Conservation (phyloP, 2,329 filamentous ascomycete genomes). For the Paracorniculantispora psalliotae region DNA sequence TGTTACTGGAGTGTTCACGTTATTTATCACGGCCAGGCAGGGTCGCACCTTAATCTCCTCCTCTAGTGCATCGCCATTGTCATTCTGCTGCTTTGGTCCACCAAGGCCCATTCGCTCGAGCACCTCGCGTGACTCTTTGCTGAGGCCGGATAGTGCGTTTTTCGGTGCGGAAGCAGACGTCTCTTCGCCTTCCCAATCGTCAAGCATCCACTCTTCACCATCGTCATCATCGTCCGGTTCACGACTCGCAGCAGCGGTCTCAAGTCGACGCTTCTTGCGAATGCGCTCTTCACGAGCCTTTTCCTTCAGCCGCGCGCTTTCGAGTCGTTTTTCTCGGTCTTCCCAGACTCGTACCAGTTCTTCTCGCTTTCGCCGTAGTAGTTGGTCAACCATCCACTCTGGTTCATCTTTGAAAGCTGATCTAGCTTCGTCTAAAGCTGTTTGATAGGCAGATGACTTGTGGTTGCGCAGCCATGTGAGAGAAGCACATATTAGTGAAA, state of each 20-base stretch:
- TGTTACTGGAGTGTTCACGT: constrained; percentile 22
- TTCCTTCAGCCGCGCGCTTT: constrained; percentile 59
- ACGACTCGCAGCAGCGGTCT: constrained; percentile 25
- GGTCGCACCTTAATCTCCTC: constrained; percentile 62
- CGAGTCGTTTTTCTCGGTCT: constrained; percentile 69
- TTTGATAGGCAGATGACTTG: constrained; percentile 58
- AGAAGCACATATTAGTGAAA: constrained; percentile 84
- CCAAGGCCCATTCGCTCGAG: constrained; percentile 61
- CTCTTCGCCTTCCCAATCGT: constrained; percentile 56
- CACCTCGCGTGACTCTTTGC: constrained; percentile 68
- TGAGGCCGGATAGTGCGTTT: constrained; percentile 52
- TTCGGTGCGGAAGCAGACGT: constrained; percentile 24
- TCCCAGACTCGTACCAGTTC: constrained; percentile 62
- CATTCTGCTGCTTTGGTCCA: constrained; percentile 27
- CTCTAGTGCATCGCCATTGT: constrained; percentile 43
- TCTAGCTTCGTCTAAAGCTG: constrained; percentile 40
- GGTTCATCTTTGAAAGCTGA: constrained; percentile 61
- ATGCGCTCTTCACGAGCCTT: constrained; percentile 49
- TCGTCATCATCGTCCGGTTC: constrained; percentile 47
- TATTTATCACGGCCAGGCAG: neutral
- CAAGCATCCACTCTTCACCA: constrained; percentile 62
- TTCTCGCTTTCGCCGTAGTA: constrained; percentile 61
- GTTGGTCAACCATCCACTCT: constrained; percentile 78
- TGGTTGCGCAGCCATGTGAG: constrained; percentile 87
- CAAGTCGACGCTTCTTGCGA: constrained; percentile 42